Evolutionary conservation across 495 filamentous ascomycete species (phyloP), one percentile per base, ranked within the genome.

Genomic region (Daldinia childiae): DNA sequence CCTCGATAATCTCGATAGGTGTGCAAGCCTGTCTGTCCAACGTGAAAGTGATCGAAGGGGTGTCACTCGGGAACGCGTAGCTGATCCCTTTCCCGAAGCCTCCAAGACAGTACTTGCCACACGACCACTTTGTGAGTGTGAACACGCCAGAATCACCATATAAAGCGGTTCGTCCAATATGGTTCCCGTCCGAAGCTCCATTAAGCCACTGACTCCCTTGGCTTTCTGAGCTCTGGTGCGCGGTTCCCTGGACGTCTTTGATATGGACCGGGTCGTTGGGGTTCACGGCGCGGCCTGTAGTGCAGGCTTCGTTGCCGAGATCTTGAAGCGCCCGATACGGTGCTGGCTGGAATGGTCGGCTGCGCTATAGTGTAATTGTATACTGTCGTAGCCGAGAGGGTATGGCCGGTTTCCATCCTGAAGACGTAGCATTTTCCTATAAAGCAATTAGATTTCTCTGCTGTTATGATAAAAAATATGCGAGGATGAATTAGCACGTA

Each of bases 311-410:
- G 34, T 66, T 66, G 8, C 58, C 58, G 64, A 66, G 15, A 66
- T 45, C 64, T 60, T 59, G 56, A 66, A 66, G 7, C 56, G 50
- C 29, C 64, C 64, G 32, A 54, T 1, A 2, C 64, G 64, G 26
- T 66, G 64, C 17, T 66, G 56, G 32, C 41, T 51, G 30, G 64
- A 66, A 24, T 66, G 64, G 43, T 60, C 64, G 15, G 64, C 64
- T 19, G 64, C 43, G 56, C 64, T 66, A 45, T 66, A 66, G 56
- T 66, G 32, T 4, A 52, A 8, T 6, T 66, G 55, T 1, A 56
- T 56, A 26, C 43, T 66, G 34, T 66, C 64, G 64, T 59, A 66
- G 43, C 64, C 64, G 56, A 66, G 56, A 66, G 55, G 7, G 64
- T 66, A 17, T 59, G 64, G 9, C 64, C 64, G 56, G 43, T 66